Conservation (phyloP, 75 land plant genomes). For the Gnetum montanum region DNA sequence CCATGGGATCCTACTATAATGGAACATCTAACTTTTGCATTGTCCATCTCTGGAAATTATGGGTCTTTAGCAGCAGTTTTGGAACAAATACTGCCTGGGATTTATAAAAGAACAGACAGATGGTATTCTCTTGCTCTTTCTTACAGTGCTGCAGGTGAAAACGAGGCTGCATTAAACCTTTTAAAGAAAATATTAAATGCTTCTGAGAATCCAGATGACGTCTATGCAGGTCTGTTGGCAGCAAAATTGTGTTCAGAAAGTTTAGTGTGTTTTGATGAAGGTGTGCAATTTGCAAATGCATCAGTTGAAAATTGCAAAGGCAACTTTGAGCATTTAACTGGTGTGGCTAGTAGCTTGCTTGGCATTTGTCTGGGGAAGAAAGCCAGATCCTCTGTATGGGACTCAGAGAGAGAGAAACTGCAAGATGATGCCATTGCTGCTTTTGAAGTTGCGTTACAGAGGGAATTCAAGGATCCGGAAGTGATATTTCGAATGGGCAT, state of each 20-base stretch:
- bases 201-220: conserved; percentile 25
- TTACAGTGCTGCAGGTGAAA: conserved; percentile 53
- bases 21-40: conserved; percentile 77
- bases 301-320: conserved; percentile 13
- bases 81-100: conserved; percentile 70
- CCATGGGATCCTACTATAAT: conserved; percentile 73
- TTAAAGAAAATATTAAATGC: conserved; percentile 30
- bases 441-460: conserved; percentile 24
- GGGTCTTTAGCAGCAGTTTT: conserved; percentile 50
- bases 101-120: conserved; percentile 50
- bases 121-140: conserved; percentile 94
- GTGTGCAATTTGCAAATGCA: conserved; percentile 37
- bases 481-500: conserved; percentile 30
- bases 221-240: conserved; percentile 39
- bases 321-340: conserved; percentile 29
- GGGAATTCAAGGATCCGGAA: conserved; percentile 42
- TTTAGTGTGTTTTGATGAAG: conserved; percentile 28
- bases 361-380: conserved; percentile 46
- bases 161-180: conserved; percentile 54
- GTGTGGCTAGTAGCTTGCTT: conserved; percentile 34
- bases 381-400: conserved; percentile 35
- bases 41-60: conserved; percentile 50
- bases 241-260: conserved; percentile 52
- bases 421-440: conserved; percentile 34
- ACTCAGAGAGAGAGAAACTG: conserved; percentile 28